Conservation (phyloP, 345 rosid species). For the Eucalyptus sp. region DNA sequence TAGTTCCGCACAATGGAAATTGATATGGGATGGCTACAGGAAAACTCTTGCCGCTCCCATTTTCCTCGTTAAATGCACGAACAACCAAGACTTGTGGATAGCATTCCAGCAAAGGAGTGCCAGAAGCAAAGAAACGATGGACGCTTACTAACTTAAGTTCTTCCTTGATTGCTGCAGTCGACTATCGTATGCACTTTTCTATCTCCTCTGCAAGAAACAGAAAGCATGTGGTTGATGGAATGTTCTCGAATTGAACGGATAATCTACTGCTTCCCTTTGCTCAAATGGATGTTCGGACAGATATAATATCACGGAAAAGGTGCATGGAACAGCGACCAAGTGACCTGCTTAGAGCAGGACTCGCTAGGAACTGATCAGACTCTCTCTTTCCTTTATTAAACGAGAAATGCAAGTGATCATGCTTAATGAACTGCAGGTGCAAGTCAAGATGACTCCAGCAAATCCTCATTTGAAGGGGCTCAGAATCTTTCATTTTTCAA, state of each 20-base stretch:
- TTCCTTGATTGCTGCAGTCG: conserved; percentile 51
- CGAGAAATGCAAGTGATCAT: not conserved
- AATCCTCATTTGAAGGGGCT: not conserved
- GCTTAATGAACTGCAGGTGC: not conserved
- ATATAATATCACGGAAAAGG: not conserved
- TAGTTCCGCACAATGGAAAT: not conserved
- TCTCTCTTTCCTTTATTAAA: not conserved
- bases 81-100: not conserved
- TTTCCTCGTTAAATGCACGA: not conserved
- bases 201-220: conserved; percentile 51
- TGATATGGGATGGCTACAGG: not conserved
- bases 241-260: not conserved
- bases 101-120: not conserved
- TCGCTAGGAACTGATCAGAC: not conserved
- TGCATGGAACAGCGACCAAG: not conserved
- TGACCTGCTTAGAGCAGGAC: not conserved
- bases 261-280: not conserved
- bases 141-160: conserved; percentile 37
- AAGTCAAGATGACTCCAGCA: not conserved
- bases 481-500: not conserved
- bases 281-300: not conserved
- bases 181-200: conserved; percentile 39
- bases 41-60: not conserved
- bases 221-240: not conserved
- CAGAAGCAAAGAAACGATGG: not conserved